These are phyloP conservation scores for Aspergillus persii DNA, from an alignment of 2,329 filamentous ascomycete genomes.

Conservation along the genomic window DNA sequence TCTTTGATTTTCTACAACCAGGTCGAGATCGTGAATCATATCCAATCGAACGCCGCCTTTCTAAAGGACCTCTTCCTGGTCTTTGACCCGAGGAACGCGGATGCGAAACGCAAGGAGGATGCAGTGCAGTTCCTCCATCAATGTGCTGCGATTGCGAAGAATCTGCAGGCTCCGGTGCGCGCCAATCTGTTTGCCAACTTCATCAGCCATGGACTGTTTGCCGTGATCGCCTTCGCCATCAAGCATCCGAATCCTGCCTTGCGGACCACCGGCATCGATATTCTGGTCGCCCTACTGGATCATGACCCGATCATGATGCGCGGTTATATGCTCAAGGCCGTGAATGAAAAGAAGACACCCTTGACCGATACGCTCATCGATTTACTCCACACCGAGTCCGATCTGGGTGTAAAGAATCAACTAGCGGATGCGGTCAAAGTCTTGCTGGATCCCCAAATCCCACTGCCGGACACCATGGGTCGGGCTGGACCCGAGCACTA, in stretches of 20 bases:
- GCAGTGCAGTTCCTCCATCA: conserved; percentile 96
- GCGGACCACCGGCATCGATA: conserved; percentile 88
- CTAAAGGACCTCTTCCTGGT: conserved; percentile 84
- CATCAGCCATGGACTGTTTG: conserved; percentile 78
- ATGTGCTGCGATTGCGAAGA: conserved; percentile 92
- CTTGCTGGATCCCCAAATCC: conserved; percentile 71
- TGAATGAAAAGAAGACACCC: conserved; percentile 79
- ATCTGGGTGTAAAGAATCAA: conserved; percentile 92
- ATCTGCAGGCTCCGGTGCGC: conserved; percentile 78
- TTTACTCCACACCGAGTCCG: conserved; percentile 82
- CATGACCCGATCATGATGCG: conserved; percentile 95
- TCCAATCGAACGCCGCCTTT: conserved; percentile 78
- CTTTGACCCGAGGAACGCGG: conserved; percentile 64
- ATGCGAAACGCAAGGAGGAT: conserved; percentile 78
- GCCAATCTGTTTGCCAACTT: conserved; percentile 87
- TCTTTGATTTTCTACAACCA: conserved; percentile 99
- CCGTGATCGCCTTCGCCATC: conserved; percentile 88
- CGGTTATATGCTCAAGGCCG: conserved; percentile 85
- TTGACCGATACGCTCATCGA: conserved; percentile 92
- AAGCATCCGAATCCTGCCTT: conserved; percentile 80
- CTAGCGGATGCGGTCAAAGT: conserved; percentile 95
- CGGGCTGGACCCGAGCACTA: conserved; percentile 67
- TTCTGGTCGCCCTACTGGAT: conserved; percentile 90
- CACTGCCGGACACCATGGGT: conserved; percentile 57
- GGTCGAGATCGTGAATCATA: conserved; percentile 92